Conservation (phyloP, 129 eudicot genomes). For the Escallonia herrerae region DNA sequence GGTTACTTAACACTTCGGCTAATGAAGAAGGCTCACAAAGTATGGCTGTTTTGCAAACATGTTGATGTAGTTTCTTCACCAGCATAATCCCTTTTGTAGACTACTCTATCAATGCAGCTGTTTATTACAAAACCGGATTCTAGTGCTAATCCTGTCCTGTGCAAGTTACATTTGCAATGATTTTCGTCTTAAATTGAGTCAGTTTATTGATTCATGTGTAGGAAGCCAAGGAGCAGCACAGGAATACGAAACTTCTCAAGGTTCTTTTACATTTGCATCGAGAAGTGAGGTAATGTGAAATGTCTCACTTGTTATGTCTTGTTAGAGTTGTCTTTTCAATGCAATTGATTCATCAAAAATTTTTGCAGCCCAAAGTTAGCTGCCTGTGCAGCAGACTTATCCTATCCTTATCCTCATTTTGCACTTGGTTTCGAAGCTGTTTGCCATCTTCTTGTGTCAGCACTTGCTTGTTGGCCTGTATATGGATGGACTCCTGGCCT, state of each 20-base stretch:
- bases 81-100: no score
- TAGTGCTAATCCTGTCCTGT: neutral
- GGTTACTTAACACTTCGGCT: no score
- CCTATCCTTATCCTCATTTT: conserved; percentile 63
- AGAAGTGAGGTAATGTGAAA: conserved; percentile 67
- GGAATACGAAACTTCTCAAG: conserved; percentile 81
- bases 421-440: conserved; percentile 73
- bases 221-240: conserved; percentile 90
- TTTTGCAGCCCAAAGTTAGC: conserved; percentile 84
- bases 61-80: no score
- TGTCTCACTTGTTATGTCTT: conserved; percentile 4
- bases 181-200: neutral
- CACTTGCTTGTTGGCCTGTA: conserved; percentile 91
- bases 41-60: no score
- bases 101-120: no score
- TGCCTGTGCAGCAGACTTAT: conserved; percentile 62
- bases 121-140: neutral
- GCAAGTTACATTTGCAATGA: neutral
- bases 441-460: conserved; percentile 81
- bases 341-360: conserved; percentile 1
- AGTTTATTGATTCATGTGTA: conserved; percentile 27
- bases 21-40: no score
- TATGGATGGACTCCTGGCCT: conserved; percentile 93
- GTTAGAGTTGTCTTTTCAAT: neutral
- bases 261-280: conserved; percentile 86